Evolutionary conservation across 305 asterid genomes (phyloP), one percentile per base, ranked within the genome.

Genomic region (Plantago coronopus): DNA sequence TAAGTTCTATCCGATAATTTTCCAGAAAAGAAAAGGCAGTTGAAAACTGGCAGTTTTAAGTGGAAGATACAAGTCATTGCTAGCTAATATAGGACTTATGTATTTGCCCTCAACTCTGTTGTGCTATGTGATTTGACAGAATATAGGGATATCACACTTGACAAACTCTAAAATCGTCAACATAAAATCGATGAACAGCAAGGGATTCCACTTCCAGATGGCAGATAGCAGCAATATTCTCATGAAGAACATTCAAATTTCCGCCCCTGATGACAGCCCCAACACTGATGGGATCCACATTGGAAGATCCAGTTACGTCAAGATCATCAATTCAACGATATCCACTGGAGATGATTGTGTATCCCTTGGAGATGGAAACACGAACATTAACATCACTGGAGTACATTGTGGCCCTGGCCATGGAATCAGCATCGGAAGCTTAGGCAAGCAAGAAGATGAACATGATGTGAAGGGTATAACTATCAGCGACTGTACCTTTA

Each of bases 281-380:
- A 78, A 78, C 64, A 78, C 80, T 0, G 80, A 78, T 2, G 83
- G 76, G 16, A 78, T 74, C 62, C 83, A 78, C 49, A 29, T 77
- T 3, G 25, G 56, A 1, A 18, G 25, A 0, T 73, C 74, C 11
- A 67, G 40, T 23, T 46, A 47, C 17, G 16, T 72, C 2, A 46
- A 1, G 5, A 43, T 74, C n/a, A 7, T 5, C 0, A 0, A 34
- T 2, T 18, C 47, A 0, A 7, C 1, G 5, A 75, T 78, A 2
- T 48, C 62, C 12, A 79, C 84, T 0, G 81, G 84, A 21, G 84
- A 79, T 44, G 81, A 79, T 61, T 79, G 81, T 50, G 50, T 79
- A 12, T 75, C 84, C 0, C 48, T 79, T 6, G 75, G 78, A 5
- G 62, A 60, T 18, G 78, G 78, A 10, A 59, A 3, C 4, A 37